Conservation (phyloP, 1,284 basidiomycete genomes). For the Fereydounia khargensis region DNA sequence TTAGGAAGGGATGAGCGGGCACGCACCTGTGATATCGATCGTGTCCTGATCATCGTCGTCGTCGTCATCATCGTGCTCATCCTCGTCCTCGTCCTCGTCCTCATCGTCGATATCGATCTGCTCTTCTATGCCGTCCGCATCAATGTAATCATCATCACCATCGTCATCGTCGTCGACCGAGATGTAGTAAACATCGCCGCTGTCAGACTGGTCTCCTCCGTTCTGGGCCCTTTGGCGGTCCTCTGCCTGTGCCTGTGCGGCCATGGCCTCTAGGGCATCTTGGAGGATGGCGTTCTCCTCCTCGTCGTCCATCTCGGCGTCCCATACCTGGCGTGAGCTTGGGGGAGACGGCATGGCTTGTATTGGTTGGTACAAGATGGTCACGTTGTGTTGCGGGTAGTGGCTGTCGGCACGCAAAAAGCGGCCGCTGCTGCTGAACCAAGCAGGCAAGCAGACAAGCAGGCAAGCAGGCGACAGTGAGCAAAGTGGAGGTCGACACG, state of each 20-base stretch:
- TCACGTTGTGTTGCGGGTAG: no score
- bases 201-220: background rate
- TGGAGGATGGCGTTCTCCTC: slow-evolving; percentile 26
- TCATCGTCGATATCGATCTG: slow-evolving; percentile 16
- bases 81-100: slow-evolving; percentile 8
- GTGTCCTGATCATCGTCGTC: slow-evolving; percentile 18
- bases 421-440: no score
- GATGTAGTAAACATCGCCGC: background rate
- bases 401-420: no score
- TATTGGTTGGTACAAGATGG: no score
- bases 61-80: slow-evolving; percentile 3
- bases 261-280: slow-evolving; percentile 27
- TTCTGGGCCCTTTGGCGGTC: slow-evolving; percentile 13
- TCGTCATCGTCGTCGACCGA: slow-evolving; percentile 17
- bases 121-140: slow-evolving; percentile 14
- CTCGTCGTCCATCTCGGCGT: slow-evolving; percentile 24
- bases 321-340: no score
- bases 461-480: no score
- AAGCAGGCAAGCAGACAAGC: no score
- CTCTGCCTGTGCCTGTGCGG: slow-evolving; percentile 19
- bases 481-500: no score
- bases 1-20: background rate
- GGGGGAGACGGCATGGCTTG: no score
- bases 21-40: slow-evolving; percentile 30
- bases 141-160: slow-evolving; percentile 16